phyloP scores from a whole-genome alignment of 768 basidiomycete genomes.

The Amanita subjunquillea region DNA sequence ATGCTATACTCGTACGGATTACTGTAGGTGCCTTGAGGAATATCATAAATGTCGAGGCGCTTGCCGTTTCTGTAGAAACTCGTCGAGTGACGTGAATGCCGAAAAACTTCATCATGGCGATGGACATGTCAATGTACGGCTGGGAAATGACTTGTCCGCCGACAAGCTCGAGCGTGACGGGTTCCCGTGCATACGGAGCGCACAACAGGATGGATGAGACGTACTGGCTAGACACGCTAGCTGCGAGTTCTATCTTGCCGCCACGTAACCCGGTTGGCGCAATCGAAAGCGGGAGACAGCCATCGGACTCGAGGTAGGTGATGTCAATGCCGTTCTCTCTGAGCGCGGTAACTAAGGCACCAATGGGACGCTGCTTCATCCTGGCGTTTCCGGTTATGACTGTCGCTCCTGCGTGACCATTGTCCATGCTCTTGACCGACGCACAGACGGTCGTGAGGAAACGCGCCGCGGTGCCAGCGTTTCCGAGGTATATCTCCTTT shows the following conservation, averaged over 20 bases:
- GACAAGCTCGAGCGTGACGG: slow-evolving; percentile 81
- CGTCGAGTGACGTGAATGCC: slow-evolving; percentile 70
- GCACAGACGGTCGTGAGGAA: slow-evolving; percentile 97
- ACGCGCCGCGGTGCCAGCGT: slow-evolving; percentile 95
- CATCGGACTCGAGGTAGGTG: slow-evolving; percentile 66
- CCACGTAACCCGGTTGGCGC: slow-evolving; percentile 77
- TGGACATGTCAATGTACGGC: slow-evolving; percentile 99
- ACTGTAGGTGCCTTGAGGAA: slow-evolving; percentile 68
- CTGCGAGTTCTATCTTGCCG: slow-evolving; percentile 75
- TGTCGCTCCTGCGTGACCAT: slow-evolving; percentile 39
- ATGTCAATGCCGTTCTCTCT: slow-evolving; percentile 71
- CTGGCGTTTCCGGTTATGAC: slow-evolving; percentile 94
- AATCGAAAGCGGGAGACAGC: slow-evolving; percentile 85
- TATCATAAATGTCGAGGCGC: slow-evolving; percentile 71
- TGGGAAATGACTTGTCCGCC: slow-evolving; percentile 97
- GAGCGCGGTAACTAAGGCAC: slow-evolving; percentile 88
- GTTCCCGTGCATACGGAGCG: slow-evolving; percentile 81
- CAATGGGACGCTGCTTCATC: slow-evolving; percentile 98
- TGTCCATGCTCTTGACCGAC: slow-evolving; percentile 47
- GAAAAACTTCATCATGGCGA: slow-evolving; percentile 94
- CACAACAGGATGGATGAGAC: slow-evolving; percentile 95
- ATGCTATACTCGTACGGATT: slow-evolving; percentile 81
- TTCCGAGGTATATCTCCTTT: slow-evolving; percentile 90
- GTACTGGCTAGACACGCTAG: slow-evolving; percentile 95
- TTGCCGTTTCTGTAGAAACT: slow-evolving; percentile 44